Percentiles rank a stretch among this genome's conserved stretches.
phyloP scores from a whole-genome alignment of 2,329 filamentous ascomycete genomes.

The Podosphaera leucotricha region DNA sequence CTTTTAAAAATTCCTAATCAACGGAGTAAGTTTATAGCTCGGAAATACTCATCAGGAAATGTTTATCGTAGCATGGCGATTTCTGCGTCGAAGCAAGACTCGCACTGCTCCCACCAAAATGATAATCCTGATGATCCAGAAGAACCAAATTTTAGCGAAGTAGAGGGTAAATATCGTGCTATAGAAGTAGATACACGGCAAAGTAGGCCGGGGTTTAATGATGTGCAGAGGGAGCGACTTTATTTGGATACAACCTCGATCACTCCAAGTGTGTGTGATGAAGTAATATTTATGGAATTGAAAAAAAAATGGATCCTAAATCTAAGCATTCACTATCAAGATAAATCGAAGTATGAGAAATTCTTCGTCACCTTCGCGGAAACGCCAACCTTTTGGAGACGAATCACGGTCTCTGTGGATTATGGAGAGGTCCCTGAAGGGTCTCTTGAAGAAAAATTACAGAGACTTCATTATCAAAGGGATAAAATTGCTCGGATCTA shows the following conservation, averaged over 20 bases:
- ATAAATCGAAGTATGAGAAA: conserved; percentile 80
- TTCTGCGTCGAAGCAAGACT: conserved; percentile 6
- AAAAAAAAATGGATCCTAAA: conserved; percentile 89
- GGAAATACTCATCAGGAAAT: conserved; percentile 9
- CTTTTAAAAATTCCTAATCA: conserved; percentile 46
- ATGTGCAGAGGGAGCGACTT: conserved; percentile 10
- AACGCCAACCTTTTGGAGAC: conserved; percentile 52
- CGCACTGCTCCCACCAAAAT: neutral
- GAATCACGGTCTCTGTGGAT: conserved; percentile 83
- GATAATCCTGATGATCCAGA: conserved; percentile 12
- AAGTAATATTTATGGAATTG: conserved; percentile 53
- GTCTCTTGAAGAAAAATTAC: conserved; percentile 68
- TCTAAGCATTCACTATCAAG: conserved; percentile 92
- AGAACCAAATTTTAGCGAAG: conserved; percentile 8
- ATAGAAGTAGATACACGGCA: neutral
- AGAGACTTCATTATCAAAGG: conserved; percentile 55
- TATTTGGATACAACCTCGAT: conserved; percentile 12
- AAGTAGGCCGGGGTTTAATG: conserved; percentile 7
- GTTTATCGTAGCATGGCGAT: conserved; percentile 8
- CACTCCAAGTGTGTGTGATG: conserved; percentile 24
- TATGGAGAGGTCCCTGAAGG: conserved; percentile 59
- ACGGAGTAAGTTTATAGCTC: conserved; percentile 10
- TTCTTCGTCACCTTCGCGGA: conserved; percentile 94
- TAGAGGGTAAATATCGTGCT: conserved; percentile 5
- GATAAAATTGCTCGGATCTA: conserved; percentile 90